Evolutionary conservation across 2,329 filamentous ascomycete genomes (phyloP).

Genomic region (Cladobotryum mycophilum): DNA sequence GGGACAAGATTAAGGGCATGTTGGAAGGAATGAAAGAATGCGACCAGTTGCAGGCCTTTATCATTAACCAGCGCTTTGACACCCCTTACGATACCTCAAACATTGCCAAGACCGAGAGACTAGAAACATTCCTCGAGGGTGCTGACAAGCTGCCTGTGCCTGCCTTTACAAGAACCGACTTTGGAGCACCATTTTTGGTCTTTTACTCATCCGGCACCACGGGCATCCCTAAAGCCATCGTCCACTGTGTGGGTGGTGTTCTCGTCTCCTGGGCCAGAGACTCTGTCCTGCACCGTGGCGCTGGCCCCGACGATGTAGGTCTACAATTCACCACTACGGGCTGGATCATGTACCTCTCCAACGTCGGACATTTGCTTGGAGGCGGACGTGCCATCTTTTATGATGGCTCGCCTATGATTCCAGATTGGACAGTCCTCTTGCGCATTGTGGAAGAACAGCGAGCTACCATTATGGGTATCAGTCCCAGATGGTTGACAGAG

Average conservation of each 20-base stretch:
- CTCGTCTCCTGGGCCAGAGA: conserved; percentile 53
- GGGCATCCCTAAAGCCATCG: conserved; percentile 78
- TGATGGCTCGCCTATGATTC: conserved; percentile 74
- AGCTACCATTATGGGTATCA: conserved; percentile 68
- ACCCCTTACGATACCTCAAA: conserved; percentile 51
- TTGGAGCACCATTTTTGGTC: conserved; percentile 70
- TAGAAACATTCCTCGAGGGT: conserved; percentile 38
- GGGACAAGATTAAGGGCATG: conserved; percentile 67
- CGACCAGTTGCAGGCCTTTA: conserved; percentile 53
- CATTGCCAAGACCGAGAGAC: conserved; percentile 42
- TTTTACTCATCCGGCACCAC: conserved; percentile 80
- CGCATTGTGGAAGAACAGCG: conserved; percentile 55
- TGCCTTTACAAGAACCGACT: conserved; percentile 55
- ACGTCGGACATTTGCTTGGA: conserved; percentile 50
- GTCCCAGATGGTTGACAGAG: conserved; percentile 71
- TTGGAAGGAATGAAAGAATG: conserved; percentile 57
- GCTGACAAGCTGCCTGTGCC: conserved; percentile 25
- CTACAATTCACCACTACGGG: conserved; percentile 62
- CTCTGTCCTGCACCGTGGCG: conserved; percentile 40
- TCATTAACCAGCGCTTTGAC: conserved; percentile 62
- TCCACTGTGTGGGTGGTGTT: conserved; percentile 64
- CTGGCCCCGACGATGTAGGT: conserved; percentile 33
- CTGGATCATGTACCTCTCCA: conserved; percentile 82
- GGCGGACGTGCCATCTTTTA: conserved; percentile 65
- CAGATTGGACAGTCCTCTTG: conserved; percentile 58